A percentile compares a stretch with the other conserved stretches of the same genome.
Conservation (phyloP, 2,329 filamentous ascomycete species). For the Aspergillus pseudoglaucus region DNA sequence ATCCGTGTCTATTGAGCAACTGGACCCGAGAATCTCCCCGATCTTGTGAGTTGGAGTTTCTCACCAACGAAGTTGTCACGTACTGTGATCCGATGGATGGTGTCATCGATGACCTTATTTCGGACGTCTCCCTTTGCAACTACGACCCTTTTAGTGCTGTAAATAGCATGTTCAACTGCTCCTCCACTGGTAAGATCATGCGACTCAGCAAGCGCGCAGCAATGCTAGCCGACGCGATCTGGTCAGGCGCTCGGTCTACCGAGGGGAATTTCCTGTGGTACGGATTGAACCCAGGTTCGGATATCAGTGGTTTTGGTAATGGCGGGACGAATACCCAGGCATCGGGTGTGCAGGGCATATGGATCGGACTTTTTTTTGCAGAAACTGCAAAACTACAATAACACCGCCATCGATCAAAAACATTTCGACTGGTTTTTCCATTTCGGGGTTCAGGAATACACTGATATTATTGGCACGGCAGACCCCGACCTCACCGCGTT, state of each 20-base stretch:
- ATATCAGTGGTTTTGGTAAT: conserved; percentile 4
- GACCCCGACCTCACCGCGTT: neutral
- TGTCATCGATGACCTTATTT: conserved; percentile 3
- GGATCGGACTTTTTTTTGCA: neutral
- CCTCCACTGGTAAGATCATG: neutral
- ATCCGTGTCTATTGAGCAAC: neutral
- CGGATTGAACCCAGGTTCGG: conserved; percentile 8
- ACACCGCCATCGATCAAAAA: neutral
- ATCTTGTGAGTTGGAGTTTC: neutral
- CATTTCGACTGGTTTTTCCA: neutral
- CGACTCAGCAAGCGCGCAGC: conserved; percentile 3
- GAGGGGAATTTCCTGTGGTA: conserved; percentile 43
- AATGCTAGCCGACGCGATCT: conserved; percentile 4
- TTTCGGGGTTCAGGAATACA: neutral
- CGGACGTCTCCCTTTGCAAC: neutral
- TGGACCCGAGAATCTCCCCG: neutral
- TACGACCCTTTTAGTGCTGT: conserved; percentile 2
- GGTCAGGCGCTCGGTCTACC: conserved; percentile 26
- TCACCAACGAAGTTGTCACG: neutral
- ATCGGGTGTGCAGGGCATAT: too few relatives aligned
- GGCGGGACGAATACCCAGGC: too few relatives aligned
- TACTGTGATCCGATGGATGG: conserved; percentile 4
- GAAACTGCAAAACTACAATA: neutral
- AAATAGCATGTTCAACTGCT: conserved; percentile 1
- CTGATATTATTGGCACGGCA: neutral